Conservation (phyloP, 2,329 filamentous ascomycete species). For the Stagonosporopsis rhizophila region DNA sequence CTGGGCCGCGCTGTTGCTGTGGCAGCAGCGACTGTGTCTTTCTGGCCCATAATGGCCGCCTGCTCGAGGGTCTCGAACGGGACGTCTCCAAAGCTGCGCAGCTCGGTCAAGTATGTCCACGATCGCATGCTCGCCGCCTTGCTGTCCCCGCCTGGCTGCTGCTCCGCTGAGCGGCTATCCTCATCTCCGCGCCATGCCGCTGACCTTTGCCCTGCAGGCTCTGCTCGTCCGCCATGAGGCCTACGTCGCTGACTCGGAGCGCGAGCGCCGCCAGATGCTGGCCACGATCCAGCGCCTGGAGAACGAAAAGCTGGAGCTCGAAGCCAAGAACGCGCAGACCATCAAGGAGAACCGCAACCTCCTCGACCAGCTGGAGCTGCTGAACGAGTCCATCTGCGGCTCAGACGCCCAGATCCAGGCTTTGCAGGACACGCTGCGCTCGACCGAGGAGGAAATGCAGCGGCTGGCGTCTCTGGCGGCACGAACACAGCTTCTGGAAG, state of each 20-base stretch:
- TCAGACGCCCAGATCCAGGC: constrained; percentile 81
- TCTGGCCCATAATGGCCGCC: constrained; percentile 80
- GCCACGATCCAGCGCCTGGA: constrained; percentile 79
- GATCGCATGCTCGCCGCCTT: constrained; percentile 36
- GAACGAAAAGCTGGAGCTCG: constrained; percentile 70
- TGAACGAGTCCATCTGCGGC: constrained; percentile 80
- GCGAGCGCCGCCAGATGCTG: constrained; percentile 77
- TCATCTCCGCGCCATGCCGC: constrained; percentile 56
- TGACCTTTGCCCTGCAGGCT: constrained; percentile 79
- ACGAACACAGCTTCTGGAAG: constrained; percentile 79
- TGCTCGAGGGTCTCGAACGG: constrained; percentile 79
- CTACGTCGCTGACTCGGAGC: constrained; percentile 91
- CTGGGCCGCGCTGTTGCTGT: constrained; percentile 74
- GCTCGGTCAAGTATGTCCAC: constrained; percentile 81
- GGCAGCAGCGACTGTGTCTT: constrained; percentile 80
- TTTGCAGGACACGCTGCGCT: constrained; percentile 77
- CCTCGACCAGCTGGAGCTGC: constrained; percentile 80
- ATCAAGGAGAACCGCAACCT: constrained; percentile 84
- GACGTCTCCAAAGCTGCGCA: constrained; percentile 86
- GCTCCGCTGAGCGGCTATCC: constrained; percentile 18
- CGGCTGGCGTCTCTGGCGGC: constrained; percentile 75
- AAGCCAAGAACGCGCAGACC: constrained; percentile 76
- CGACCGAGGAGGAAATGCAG: constrained; percentile 78
- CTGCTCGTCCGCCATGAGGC: constrained; percentile 90
- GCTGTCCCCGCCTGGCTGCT: constrained; percentile 18